phyloP scores from a whole-genome alignment of 2,329 filamentous ascomycete genomes.

The Bipolaris oryzae region DNA sequence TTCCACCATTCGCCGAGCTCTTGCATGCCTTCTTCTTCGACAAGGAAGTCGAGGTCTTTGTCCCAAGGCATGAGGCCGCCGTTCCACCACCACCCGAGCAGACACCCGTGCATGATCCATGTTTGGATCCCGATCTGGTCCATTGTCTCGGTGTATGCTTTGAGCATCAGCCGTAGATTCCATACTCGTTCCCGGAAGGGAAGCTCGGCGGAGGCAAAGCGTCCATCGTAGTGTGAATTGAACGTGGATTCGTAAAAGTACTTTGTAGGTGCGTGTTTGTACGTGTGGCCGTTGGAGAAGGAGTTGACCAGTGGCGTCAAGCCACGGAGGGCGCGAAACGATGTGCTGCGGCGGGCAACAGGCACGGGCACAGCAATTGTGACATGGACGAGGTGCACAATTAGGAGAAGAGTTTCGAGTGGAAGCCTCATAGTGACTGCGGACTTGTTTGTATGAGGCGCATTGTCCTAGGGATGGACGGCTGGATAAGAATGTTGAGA shows the following conservation, averaged over 20 bases:
- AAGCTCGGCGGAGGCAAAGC: constrained; percentile 57
- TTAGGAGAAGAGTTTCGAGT: neutral
- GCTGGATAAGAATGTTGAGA: neutral
- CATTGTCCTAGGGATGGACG: constrained; percentile 4
- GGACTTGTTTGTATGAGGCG: constrained; percentile 6
- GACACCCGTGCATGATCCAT: constrained; percentile 68
- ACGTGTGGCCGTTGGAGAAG: constrained; percentile 23
- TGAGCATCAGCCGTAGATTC: constrained; percentile 59
- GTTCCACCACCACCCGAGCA: constrained; percentile 70
- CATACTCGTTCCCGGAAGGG: constrained; percentile 54
- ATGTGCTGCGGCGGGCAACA: constrained; percentile 19
- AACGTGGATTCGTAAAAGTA: constrained; percentile 53
- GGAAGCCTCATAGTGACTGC: constrained; percentile 11
- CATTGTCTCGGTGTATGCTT: constrained; percentile 64
- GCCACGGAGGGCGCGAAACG: constrained; percentile 17
- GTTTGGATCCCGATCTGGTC: constrained; percentile 62
- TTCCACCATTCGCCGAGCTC: constrained; percentile 66
- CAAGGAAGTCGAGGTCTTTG: constrained; percentile 64
- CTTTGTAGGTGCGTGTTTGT: constrained; percentile 23
- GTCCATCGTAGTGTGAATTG: constrained; percentile 63
- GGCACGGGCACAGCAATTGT: neutral
- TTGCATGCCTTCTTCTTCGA: constrained; percentile 61
- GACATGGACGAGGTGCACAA: neutral
- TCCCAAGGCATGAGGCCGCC: constrained; percentile 67
- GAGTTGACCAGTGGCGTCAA: constrained; percentile 29